Base-by-base conservation (phyloP, 2,329 filamentous ascomycete genomes). In the Rugonectria rugulosa region DNA sequence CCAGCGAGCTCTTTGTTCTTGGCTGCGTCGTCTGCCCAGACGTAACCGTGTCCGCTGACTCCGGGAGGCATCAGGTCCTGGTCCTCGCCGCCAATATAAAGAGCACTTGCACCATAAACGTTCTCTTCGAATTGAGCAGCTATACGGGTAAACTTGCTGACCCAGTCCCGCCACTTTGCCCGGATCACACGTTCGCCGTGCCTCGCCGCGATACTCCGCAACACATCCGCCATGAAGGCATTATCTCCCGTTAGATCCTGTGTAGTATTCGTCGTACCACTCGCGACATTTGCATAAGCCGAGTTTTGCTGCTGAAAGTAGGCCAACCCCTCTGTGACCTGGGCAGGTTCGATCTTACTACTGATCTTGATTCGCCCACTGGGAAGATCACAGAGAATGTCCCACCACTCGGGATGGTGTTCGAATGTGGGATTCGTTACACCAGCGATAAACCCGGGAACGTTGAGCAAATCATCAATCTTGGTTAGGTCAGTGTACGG, bases 401-500 rank as follows among this genome's bases (percentile, higher is more conserved):
- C 95, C 95, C 95, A 99, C 95, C 95, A 99, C 71, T 97, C 93
- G 0, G 90, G 91, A 68, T 98, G 94, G 68, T 92, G 87, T 59
- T 94, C 92, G 72, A 99, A 99, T 0, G 92, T 94, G 6, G 95
- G 95, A 70, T 99, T 99, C 2, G 94, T 99, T 34, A 99, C 95
- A 53, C 95, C 95, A 3, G 95, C 95, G 66, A 99, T 97, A 74
- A 99, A 99, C 2, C 95, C 95, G 6, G 95, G 94, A 0, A 99
- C 95, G 67, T 96, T 94, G 42, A 99, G 82, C 10, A 99, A 83
- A 71, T 98, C 95, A 64, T 99, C 95, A 56, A 99, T 93, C 76
- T 99, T 99, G 61, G 92, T 97, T 37, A 99, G 81, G 76, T 99
- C 95, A 1, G 95, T 99, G 70, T 99, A 99, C 2, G 95, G 95